phyloP scores from a whole-genome alignment of 2,329 filamentous ascomycete genomes.

The Aspergillus sp. region DNA sequence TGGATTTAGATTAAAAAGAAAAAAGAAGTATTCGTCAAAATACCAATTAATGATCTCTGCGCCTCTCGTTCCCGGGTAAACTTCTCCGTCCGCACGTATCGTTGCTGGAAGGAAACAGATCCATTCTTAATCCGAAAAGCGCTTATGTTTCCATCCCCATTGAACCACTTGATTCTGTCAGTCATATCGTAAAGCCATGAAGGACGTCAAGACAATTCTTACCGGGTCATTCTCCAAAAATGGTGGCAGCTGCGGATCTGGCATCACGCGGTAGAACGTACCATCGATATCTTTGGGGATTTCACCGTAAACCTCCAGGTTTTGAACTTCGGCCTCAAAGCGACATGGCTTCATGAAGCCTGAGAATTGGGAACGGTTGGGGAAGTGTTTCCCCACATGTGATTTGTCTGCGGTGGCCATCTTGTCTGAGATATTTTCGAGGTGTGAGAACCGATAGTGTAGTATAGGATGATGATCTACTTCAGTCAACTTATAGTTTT shows the following conservation, averaged over 20 bases:
- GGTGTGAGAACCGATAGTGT: too few species aligned
- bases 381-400: too few species aligned
- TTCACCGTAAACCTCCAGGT: conserved; percentile 39
- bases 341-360: conserved; percentile 23
- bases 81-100: conserved; percentile 39
- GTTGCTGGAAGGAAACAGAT: conserved; percentile 27
- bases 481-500: too few species aligned
- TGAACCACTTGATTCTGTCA: conserved; percentile 24
- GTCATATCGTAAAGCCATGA: neutral
- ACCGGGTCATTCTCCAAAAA: conserved; percentile 25
- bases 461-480: too few species aligned
- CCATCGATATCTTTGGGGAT: conserved; percentile 44
- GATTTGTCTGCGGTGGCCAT: too few species aligned
- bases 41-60: conserved; percentile 18
- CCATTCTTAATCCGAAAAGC: conserved; percentile 35
- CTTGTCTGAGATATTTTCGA: too few species aligned
- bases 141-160: conserved; percentile 38
- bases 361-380: too few species aligned
- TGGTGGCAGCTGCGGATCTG: conserved; percentile 40
- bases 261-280: conserved; percentile 49
- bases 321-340: conserved; percentile 37
- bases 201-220: neutral
- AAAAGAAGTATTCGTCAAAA: too few species aligned
- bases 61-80: conserved; percentile 35
- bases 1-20: too few species aligned